Base-by-base conservation (phyloP, 164 flowering plant genomes). In the Brasenia schreberi region DNA sequence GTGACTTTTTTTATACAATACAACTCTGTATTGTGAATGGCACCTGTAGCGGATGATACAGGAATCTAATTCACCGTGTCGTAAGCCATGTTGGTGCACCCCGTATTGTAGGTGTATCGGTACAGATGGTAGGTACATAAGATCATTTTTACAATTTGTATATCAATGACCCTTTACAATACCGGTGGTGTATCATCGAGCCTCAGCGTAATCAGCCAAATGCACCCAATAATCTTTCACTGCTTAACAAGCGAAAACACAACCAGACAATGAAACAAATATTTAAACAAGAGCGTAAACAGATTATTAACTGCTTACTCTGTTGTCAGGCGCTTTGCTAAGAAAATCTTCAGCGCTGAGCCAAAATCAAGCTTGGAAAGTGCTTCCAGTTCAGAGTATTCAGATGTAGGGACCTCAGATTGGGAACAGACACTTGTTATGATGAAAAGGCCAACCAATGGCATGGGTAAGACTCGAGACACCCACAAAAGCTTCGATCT, bases 401-500 rank as follows among this genome's bases (percentile, higher is more conserved):
- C 90, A 18, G 84, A 69, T 64, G 76, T 72, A 70, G 78, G 81
- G 71, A 65, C 79, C 67, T 78, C 90, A 44, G 59, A 71, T 69
- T 87, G 88, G 23, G 86, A 73, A 73, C 98, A 90, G 58, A 94
- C 79, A 65, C 87, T 64, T 68, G 85, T 87, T 64, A 94, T 94
- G 16, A 94, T 79, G 60, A 90, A 74, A 75, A 94, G 87, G 33
- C 98, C 96, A n/a, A 94, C 84, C 70, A 94, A 96, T 68, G 98
- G 97, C 97, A 94, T 94, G 12, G 98, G 98, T 27, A 94, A 79
- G 39, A 85, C 84, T 53, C 97, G 90, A 27, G 98, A 86, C 65
- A 91, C 97, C 95, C 93, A 86, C 19, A 90, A 76, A 68, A 94
- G 98, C 77, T 86, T 90, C 64, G 98, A 90, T 79, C 84, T 89